Base-by-base conservation (phyloP, 495 filamentous ascomycete genomes). In the Hapsidospora chrysogenum region DNA sequence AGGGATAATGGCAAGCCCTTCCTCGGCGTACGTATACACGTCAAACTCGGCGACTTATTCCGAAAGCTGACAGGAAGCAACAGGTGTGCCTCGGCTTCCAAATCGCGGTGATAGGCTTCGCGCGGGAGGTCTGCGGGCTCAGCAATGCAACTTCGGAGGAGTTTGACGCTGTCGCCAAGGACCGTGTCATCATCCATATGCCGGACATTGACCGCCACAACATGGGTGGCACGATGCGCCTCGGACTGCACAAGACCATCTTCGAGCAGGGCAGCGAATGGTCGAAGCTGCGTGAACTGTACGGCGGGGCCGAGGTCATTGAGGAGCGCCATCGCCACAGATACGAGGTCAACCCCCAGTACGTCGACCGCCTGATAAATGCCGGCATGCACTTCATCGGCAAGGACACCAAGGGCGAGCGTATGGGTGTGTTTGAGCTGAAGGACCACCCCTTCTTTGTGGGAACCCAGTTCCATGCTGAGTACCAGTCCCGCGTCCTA, bases 61-160 rank as follows among this genome's bases (percentile, higher is more conserved):
- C n/a, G n/a, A n/a, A n/a, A n/a, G n/a, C n/a, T n/a, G n/a, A n/a
- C n/a, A n/a, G n/a, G n/a, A n/a, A n/a, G n/a, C n/a, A n/a, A n/a
- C n/a, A n/a, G n/a, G n/a, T 97, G 37, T 97, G 89, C 53, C 71
- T 97, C 11, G 89, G 89, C 25, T 81, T 97, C 75, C 89, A 97
- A 53, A 62, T 94, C 25, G 86, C 89, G 13, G 85, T 94, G 11
- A 80, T 94, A 41, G 87, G 96, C 48, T 82, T 70, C 40, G 82
- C 82, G n/a, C 69, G 79, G 23, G 70, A 85, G 39, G 58, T 83
- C 8, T 76, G 67, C 58, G 70, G 62, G 18, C 57, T 80, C 28
- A 40, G 54, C 5, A 56, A 61, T 32, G 83, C 80, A 2, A 66
- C 61, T 9, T 78, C 70, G 17, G 70, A 68, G 26, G 84, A 93